Conservation (phyloP, 305 asterid species). For the Solanum chacoense region DNA sequence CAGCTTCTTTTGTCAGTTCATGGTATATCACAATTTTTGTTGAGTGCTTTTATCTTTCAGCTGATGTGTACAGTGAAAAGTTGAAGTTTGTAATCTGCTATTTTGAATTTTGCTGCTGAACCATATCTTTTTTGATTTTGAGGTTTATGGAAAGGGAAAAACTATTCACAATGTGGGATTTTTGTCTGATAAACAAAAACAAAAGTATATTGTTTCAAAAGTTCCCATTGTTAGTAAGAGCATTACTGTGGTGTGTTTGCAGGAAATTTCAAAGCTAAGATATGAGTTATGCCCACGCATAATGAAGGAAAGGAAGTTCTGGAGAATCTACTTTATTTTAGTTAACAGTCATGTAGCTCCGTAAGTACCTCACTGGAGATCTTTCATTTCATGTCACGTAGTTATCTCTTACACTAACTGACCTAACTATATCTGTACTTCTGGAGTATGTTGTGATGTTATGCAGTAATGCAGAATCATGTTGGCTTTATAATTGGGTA, state of each 20-base stretch:
- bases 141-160: background rate
- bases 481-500: background rate
- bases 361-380: constrained; percentile 37
- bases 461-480: background rate
- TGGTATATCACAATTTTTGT: background rate
- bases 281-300: constrained; percentile 82
- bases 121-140: background rate
- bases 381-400: background rate
- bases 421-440: background rate
- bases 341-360: constrained; percentile 70
- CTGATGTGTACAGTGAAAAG: background rate
- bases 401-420: background rate
- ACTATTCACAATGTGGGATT: background rate
- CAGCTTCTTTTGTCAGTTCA: background rate
- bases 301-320: constrained; percentile 92
- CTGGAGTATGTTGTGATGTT: background rate
- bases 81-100: background rate
- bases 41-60: background rate
- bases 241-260: constrained; percentile 13
- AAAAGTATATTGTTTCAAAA: background rate
- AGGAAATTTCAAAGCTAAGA: constrained; percentile 90
- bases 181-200: background rate
- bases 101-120: background rate
- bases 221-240: background rate
- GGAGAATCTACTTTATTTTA: constrained; percentile 94